Base-by-base conservation (phyloP, 2,329 filamentous ascomycete species). In the Dothistroma pini region DNA sequence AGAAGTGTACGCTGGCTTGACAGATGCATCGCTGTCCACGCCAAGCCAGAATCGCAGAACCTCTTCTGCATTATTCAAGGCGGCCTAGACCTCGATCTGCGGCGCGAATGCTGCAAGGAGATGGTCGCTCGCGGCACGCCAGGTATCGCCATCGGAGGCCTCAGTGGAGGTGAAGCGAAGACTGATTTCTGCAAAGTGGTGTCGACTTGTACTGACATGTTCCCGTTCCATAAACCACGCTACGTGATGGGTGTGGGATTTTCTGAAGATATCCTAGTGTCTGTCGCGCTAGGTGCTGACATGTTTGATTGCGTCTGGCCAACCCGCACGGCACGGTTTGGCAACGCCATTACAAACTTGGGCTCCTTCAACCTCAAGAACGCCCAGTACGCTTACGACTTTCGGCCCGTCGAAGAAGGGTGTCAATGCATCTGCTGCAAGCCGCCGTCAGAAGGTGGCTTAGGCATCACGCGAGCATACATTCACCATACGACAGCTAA, bases 271-370 rank as follows among this genome's bases (percentile, higher is more conserved):
- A 81, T 99, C 59, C 85, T 99, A 1, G 93, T 99, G 44, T 96
- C 91, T 57, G 88, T 97, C 4, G 95, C 95, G 1, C 83, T 99
- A 0, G 95, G 95, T 3, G 95, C 95, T 54, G 95, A 99, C 77
- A 99, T 99, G 95, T 99, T 99, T 74, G 95, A 99, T 77, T 99
- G 96, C 73, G 95, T 99, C 7, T 99, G 95, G 95, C 96, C 95
- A 1, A 97, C 95, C 4, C 84, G 95, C 57, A 99, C 95, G 38
- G 95, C 95, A 8, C 87, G 95, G 35, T 99, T 99, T 72, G 95
- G 96, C 62, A 97, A 97, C 72, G 95, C 93, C 41, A 85, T 99
- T 61, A 97, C 93, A 2, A 84, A 86, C 59, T 70, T 81, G 48
- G 96, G 95, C 11, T 85, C 91, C n/a, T 78, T 97, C 51, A 97